Evolutionary conservation across 441 rosid genomes (phyloP).

Genomic region (Heliophila coronopifolia): DNA sequence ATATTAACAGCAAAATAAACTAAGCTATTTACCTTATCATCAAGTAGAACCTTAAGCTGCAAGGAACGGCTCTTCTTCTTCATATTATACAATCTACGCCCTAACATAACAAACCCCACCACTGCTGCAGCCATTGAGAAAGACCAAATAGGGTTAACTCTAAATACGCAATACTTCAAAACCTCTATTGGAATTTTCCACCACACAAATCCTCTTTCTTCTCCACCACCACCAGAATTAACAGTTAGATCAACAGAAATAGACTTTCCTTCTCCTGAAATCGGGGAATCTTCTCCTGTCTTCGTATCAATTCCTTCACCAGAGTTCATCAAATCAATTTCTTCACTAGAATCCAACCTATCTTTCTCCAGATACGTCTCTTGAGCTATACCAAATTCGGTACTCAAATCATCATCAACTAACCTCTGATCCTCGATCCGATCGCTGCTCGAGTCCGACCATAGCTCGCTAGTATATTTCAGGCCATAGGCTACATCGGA

Average conservation of each 20-base stretch:
- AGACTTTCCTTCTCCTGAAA: slow-evolving; percentile 14
- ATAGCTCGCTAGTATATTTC: slow-evolving; percentile 43
- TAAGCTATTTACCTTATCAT: slow-evolving; percentile 66
- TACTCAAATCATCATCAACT: slow-evolving; percentile 32
- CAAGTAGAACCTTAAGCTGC: slow-evolving; percentile 73
- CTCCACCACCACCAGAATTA: slow-evolving; percentile 34
- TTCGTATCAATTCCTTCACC: not conserved
- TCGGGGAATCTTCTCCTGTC: not conserved
- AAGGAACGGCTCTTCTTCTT: slow-evolving; percentile 55
- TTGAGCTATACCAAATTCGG: slow-evolving; percentile 27
- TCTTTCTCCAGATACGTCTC: slow-evolving; percentile 23
- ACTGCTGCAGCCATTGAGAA: slow-evolving; percentile 84
- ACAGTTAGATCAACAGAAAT: slow-evolving; percentile 25
- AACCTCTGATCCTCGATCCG: slow-evolving; percentile 48
- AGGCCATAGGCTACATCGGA: slow-evolving; percentile 37
- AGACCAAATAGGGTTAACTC: slow-evolving; percentile 76
- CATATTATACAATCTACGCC: slow-evolving; percentile 66
- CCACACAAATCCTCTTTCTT: slow-evolving; percentile 41
- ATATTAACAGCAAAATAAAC: too few species aligned
- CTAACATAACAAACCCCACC: slow-evolving; percentile 71
- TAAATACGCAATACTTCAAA: slow-evolving; percentile 62
- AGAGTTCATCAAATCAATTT: slow-evolving; percentile 29
- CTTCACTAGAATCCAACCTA: slow-evolving; percentile 38
- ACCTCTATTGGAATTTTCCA: slow-evolving; percentile 77
- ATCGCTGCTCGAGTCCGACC: slow-evolving; percentile 78